Conservation (phyloP, 306 rosid species). For the Vachellia pachyceras region DNA sequence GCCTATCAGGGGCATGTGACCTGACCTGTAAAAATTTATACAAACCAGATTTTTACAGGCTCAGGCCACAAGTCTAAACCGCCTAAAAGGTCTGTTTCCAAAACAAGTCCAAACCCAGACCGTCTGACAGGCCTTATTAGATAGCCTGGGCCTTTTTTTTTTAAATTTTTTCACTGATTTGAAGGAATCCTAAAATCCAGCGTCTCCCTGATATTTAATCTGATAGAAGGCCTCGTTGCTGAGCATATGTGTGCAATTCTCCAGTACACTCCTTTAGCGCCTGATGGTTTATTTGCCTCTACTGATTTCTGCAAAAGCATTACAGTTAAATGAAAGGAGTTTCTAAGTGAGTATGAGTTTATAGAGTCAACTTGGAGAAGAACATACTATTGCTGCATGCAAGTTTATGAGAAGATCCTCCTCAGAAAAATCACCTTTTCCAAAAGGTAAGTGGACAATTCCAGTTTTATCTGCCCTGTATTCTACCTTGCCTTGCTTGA, state of each 20-base stretch:
- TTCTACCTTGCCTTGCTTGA: conserved; percentile 98
- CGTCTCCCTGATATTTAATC: conserved; percentile 85
- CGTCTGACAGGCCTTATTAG: too few relatives aligned
- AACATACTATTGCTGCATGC: conserved; percentile 82
- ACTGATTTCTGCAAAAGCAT: conserved; percentile 76
- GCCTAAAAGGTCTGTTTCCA: too few relatives aligned
- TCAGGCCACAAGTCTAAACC: too few relatives aligned
- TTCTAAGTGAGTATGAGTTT: conserved; percentile 11
- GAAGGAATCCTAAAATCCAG: conserved; percentile 77
- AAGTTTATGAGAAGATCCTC: conserved; percentile 88
- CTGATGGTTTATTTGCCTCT: conserved; percentile 87
- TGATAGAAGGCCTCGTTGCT: conserved; percentile 94
- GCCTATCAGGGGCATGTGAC: too few relatives aligned
- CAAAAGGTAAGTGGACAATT: conserved; percentile 93
- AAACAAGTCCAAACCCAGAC: too few relatives aligned
- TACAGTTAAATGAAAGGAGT: background rate
- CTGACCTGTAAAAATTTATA: too few relatives aligned
- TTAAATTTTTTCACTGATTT: conserved; percentile 55
- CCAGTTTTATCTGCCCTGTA: conserved; percentile 98
- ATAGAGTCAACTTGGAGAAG: conserved; percentile 16
- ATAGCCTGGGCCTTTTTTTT: too few relatives aligned
- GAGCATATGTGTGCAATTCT: conserved; percentile 93
- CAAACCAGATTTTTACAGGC: too few relatives aligned
- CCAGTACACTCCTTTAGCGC: conserved; percentile 98
- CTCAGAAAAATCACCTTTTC: conserved; percentile 83